These are phyloP conservation scores for Colletotrichum tabaci DNA, from an alignment of 2,329 filamentous ascomycete genomes.

Conservation along the genomic window DNA sequence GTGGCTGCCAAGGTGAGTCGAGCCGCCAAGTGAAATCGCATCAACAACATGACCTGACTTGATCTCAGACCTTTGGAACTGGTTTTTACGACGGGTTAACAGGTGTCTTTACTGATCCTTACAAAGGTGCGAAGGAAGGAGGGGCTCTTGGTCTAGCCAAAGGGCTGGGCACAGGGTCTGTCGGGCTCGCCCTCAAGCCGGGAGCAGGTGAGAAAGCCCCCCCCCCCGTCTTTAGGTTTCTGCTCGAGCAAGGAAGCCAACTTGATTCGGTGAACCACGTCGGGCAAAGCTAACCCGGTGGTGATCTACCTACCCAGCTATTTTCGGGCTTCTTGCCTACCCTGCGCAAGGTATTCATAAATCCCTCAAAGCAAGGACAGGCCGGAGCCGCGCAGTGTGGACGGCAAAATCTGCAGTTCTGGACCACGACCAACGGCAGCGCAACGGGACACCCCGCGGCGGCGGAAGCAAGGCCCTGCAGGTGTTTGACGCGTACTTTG, in stretches of 20 bases:
- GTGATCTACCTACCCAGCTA: slow-evolving; percentile 27
- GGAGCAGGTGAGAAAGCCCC: slow-evolving; percentile 45
- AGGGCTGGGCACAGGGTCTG: slow-evolving; percentile 52
- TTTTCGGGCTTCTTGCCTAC: slow-evolving; percentile 50
- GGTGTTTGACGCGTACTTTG: slow-evolving; percentile 25
- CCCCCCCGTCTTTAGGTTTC: background rate
- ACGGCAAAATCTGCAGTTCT: slow-evolving; percentile 14
- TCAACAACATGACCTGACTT: background rate
- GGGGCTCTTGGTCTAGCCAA: slow-evolving; percentile 51
- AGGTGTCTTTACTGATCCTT: slow-evolving; percentile 50
- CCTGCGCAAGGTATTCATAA: slow-evolving; percentile 51
- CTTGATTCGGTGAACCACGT: background rate
- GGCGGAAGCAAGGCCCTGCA: slow-evolving; percentile 23
- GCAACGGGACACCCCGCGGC: slow-evolving; percentile 2
- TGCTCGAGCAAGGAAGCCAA: background rate
- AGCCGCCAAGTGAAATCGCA: background rate
- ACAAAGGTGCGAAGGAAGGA: slow-evolving; percentile 50
- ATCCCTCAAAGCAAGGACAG: slow-evolving; percentile 47
- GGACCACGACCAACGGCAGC: slow-evolving; percentile 6
- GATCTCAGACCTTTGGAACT: slow-evolving; percentile 34
- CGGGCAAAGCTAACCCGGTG: slow-evolving; percentile 22
- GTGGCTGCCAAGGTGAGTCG: slow-evolving; percentile 49
- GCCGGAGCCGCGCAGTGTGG: slow-evolving; percentile 1
- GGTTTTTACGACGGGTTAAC: slow-evolving; percentile 52
- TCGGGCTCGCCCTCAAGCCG: slow-evolving; percentile 45